phyloP scores from a whole-genome alignment of 2,329 filamentous ascomycete species.

The Talaromyces albobiverticillius region DNA sequence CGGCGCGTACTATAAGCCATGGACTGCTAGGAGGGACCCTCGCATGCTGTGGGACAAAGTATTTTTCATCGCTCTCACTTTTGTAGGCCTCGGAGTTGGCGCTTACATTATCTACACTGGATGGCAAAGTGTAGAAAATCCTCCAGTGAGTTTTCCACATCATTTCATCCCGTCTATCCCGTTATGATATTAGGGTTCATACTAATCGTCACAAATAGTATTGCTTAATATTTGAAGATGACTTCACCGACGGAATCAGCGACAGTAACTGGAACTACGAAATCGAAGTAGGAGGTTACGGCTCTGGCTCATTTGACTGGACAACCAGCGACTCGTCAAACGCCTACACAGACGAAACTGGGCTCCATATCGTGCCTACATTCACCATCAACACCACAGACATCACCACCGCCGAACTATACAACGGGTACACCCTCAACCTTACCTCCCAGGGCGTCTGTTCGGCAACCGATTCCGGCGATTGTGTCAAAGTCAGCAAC shows the following conservation, averaged over 20 bases:
- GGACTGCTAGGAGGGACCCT: constrained; percentile 13
- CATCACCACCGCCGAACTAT: constrained; percentile 2
- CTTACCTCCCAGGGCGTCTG: constrained; percentile 11
- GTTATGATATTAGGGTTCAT: too few species aligned
- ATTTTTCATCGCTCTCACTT: constrained; percentile 12
- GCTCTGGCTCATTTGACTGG: constrained; percentile 13
- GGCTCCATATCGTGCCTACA: constrained; percentile 12
- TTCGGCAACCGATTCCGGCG: not conserved
- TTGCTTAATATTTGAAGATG: constrained; percentile 13
- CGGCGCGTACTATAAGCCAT: constrained; percentile 13
- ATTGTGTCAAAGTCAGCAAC: constrained; percentile 12
- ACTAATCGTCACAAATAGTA: too few species aligned
- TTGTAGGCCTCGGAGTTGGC: constrained; percentile 10
- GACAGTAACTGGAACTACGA: constrained; percentile 14
- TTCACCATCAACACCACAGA: constrained; percentile 3
- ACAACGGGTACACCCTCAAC: constrained; percentile 13
- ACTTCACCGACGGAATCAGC: constrained; percentile 10
- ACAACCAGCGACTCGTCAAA: constrained; percentile 12
- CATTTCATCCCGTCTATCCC: not conserved
- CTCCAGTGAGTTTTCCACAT: constrained; percentile 3
- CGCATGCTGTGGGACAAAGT: constrained; percentile 15
- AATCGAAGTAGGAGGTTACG: constrained; percentile 10
- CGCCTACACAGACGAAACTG: constrained; percentile 9
- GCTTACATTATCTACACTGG: constrained; percentile 12
- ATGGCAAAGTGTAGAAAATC: constrained; percentile 13